Base-by-base conservation (phyloP, 2,329 filamentous ascomycete genomes). In the Diaporthe velutina region DNA sequence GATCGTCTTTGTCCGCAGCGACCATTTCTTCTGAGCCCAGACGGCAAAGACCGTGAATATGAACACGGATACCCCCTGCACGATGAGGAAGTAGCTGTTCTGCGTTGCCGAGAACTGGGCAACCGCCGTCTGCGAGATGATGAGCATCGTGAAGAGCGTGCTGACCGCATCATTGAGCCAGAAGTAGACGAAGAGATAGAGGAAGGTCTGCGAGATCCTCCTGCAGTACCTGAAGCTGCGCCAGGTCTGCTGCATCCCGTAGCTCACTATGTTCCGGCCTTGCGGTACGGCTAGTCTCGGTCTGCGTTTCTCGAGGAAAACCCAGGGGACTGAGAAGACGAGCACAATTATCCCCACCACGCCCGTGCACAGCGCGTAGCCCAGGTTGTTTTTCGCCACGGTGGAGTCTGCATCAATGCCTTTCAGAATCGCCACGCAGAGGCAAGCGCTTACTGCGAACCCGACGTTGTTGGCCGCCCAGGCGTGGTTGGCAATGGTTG, bases 401-500 rank as follows among this genome's bases (percentile, higher is more conserved):
- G 64, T 22, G 4, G 64, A 54, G 13, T 68, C 64, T 2, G 48
- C 64, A 10, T 54, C n/a, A 12, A 68, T 68, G 7, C 64, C 64
- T 6, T 68, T 68, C 1, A 68, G 64, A 13, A 68, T 68, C 1
- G 8, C 64, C 48, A 68, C 48, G 9, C 64, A 68, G 13, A 68
- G 48, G 22, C 64, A 68, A 4, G 64, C 64, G 48, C 64, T 68
- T 2, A 54, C 33, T 40, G 64, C 64, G n/a, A 68, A 68, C 1
- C 64, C 64, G n/a, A 68, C 64, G 9, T 68, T 68, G 48, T 68
- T 68, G 15, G 64, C 64, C 9, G 64, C 64, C 64, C 64, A 68
- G n/a, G 64, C 64, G 33, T 68, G 64, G 64, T 68, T 68, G 33
- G 45, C 64, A 4, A 68, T 68, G 1, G 64, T 68, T 2, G 64